A percentile compares a stretch with the other conserved stretches of the same genome.
Evolutionary conservation across 2,329 filamentous ascomycete species (phyloP).

Genomic region (Colletotrichum cordylinicola): DNA sequence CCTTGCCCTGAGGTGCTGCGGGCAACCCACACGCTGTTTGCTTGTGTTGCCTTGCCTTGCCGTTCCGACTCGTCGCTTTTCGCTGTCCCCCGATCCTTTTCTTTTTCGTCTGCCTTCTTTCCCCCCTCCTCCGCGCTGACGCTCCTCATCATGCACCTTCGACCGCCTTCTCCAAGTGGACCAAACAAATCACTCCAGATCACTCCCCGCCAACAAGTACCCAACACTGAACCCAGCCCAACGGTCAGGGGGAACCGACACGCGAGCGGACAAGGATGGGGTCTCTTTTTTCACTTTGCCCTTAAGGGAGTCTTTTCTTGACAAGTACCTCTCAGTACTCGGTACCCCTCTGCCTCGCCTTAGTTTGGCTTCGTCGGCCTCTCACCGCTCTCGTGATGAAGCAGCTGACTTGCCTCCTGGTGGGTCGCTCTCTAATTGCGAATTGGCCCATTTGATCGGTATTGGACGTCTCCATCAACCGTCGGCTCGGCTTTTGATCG

Average conservation of each 20-base stretch:
- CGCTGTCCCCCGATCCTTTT: not conserved
- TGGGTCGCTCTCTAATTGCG: not conserved
- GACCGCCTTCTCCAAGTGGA: slow-evolving; percentile 18
- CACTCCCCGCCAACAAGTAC: slow-evolving; percentile 8
- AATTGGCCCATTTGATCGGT: not conserved
- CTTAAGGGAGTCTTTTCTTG: not conserved
- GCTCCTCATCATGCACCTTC: not conserved
- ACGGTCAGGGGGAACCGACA: slow-evolving; percentile 14
- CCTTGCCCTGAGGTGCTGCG: not conserved
- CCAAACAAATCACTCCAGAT: slow-evolving; percentile 9
- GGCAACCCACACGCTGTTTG: not conserved
- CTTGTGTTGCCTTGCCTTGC: not conserved
- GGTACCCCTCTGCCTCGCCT: not conserved
- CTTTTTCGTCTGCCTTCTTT: not conserved
- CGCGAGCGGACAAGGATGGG: slow-evolving; percentile 20
- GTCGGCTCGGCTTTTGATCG: slow-evolving; percentile 3
- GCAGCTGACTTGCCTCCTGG: slow-evolving; percentile 16
- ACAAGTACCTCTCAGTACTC: not conserved
- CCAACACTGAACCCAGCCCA: slow-evolving; percentile 10
- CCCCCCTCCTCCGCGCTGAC: not conserved
- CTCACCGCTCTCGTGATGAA: slow-evolving; percentile 18
- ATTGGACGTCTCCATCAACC: not conserved
- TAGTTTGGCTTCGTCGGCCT: not conserved
- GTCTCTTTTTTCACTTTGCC: not conserved
- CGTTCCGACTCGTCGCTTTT: not conserved